Percentiles rank a stretch among this genome's conserved stretches.
Evolutionary conservation across 306 rosid genomes (phyloP).

Genomic region (Erythrophleum fordii): DNA sequence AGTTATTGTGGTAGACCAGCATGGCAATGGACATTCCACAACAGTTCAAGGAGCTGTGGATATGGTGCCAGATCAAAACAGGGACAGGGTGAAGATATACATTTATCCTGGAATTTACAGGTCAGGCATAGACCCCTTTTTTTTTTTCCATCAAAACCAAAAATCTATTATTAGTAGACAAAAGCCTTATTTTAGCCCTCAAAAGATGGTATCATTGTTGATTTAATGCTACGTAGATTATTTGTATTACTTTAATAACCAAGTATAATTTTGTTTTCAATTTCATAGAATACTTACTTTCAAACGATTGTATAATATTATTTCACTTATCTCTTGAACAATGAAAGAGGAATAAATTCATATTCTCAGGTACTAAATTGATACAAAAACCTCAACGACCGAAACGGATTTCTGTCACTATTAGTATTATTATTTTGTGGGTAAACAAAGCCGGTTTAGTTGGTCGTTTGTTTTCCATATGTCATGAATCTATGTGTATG

Average conservation of each 20-base stretch:
- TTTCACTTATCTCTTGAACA: too few relatives aligned
- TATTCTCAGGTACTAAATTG: not conserved
- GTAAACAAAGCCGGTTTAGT: not conserved
- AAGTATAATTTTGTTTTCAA: too few relatives aligned
- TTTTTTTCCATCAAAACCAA: not conserved
- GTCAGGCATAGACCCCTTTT: slow-evolving; percentile 27
- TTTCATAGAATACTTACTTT: too few relatives aligned
- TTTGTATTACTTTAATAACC: too few relatives aligned
- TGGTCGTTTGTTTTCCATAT: not conserved
- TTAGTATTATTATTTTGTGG: not conserved
- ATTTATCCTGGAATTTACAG: slow-evolving; percentile 91
- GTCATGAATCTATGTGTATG: too few relatives aligned
- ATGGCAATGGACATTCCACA: slow-evolving; percentile 66
- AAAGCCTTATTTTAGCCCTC: not conserved
- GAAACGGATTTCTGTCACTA: not conserved
- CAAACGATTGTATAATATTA: too few relatives aligned
- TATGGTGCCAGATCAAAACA: slow-evolving; percentile 68
- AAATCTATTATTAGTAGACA: not conserved
- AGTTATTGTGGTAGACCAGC: slow-evolving; percentile 66
- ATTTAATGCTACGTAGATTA: too few relatives aligned
- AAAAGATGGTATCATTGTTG: not conserved
- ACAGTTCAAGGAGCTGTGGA: slow-evolving; percentile 94
- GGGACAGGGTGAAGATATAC: slow-evolving; percentile 67
- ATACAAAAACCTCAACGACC: not conserved
- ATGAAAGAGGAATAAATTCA: too few relatives aligned